These are phyloP conservation scores for Pilatotrama ljubarskyi DNA, from an alignment of 768 basidiomycete species.

Conservation along the genomic window DNA sequence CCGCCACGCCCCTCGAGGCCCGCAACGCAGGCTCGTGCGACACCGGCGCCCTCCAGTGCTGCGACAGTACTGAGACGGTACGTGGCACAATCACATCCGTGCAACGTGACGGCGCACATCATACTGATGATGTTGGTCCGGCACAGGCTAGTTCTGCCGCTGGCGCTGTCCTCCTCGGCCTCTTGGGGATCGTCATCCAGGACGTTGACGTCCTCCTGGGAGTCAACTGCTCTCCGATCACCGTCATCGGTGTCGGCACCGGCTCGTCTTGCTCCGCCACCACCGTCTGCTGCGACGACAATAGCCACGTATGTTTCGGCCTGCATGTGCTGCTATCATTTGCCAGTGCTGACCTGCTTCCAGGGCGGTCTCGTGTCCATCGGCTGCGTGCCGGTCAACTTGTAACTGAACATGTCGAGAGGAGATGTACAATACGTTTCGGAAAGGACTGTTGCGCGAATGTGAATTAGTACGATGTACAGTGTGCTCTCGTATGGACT, in stretches of 20 bases:
- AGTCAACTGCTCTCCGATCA: constrained; percentile 12
- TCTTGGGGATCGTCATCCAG: constrained; percentile 12
- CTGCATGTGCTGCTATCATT: not conserved
- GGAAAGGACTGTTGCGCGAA: not conserved
- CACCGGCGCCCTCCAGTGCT: constrained; percentile 15
- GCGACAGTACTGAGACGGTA: not conserved
- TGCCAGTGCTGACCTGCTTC: not conserved
- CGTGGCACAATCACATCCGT: not conserved
- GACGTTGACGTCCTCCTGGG: constrained; percentile 8
- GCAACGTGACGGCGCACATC: too few species aligned
- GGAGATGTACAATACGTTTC: not conserved
- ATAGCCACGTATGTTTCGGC: constrained; percentile 7
- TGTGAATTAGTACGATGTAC: too few species aligned
- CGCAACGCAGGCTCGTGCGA: not conserved
- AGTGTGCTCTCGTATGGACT: too few species aligned
- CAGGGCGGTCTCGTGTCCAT: constrained; percentile 9
- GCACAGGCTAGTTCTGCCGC: constrained; percentile 1
- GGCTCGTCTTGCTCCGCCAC: constrained; percentile 6
- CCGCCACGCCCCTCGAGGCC: constrained; percentile 13
- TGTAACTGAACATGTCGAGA: not conserved
- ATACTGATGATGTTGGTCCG: too few species aligned
- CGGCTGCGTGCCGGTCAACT: constrained; percentile 8
- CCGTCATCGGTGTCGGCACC: constrained; percentile 9
- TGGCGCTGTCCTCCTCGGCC: not conserved
- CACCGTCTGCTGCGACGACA: constrained; percentile 15